Evolutionary conservation across 495 filamentous ascomycete genomes (phyloP).

Genomic region (Evansstolkia leycettana): DNA sequence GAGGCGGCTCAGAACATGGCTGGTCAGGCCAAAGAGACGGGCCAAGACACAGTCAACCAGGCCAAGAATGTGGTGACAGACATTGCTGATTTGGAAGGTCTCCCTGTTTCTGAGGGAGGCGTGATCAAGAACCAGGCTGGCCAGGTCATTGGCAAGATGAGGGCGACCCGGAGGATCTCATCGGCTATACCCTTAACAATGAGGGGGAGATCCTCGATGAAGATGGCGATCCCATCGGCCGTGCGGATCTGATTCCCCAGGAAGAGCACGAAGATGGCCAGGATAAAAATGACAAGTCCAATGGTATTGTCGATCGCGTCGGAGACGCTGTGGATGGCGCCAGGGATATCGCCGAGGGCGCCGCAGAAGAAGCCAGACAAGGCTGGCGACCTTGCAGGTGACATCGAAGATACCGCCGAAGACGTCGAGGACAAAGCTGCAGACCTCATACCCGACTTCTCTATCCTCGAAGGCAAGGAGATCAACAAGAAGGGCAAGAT

Average conservation of each 20-base stretch:
- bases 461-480: constrained; percentile 37
- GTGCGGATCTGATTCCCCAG: constrained; percentile 13
- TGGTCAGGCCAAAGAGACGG: constrained; percentile 18
- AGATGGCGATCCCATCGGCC: constrained; percentile 38
- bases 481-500: constrained; percentile 45
- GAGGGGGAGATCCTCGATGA: constrained; percentile 48
- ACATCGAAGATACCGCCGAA: constrained; percentile 8
- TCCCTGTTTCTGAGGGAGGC: constrained; percentile 45
- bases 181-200: constrained; percentile 45
- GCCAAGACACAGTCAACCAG: constrained; percentile 10
- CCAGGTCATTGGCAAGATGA: constrained; percentile 43
- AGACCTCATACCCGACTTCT: constrained; percentile 25
- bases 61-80: constrained; percentile 21
- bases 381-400: constrained; percentile 8
- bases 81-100: constrained; percentile 41
- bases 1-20: constrained; percentile 16
- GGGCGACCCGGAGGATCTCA: constrained; percentile 48
- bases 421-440: constrained; percentile 13
- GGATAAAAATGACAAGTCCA: constrained; percentile 3
- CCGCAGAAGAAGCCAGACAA: constrained; percentile 7
- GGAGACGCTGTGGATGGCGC: constrained; percentile 14
- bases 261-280: neutral
- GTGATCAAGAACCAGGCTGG: constrained; percentile 42
- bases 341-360: constrained; percentile 4
- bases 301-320: constrained; percentile 13